Evolutionary conservation across 2,329 filamentous ascomycete genomes (phyloP).

Genomic region (Xylaria multiplex): DNA sequence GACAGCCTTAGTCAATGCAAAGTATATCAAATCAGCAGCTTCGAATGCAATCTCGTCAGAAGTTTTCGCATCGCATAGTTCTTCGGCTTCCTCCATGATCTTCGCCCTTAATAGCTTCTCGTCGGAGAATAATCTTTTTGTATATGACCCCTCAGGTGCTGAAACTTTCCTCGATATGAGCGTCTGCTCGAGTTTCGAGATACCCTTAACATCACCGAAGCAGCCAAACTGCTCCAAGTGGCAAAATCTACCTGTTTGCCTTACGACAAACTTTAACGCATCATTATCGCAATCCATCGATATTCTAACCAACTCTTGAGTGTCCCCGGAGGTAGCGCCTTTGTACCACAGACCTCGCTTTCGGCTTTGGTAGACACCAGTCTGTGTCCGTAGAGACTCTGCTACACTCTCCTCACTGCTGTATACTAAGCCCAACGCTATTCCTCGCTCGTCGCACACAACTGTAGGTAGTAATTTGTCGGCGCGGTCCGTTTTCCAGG

Average conservation of each 20-base stretch:
- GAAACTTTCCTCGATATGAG: constrained; percentile 82
- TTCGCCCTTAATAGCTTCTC: constrained; percentile 90
- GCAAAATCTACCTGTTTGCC: constrained; percentile 92
- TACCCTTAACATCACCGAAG: constrained; percentile 84
- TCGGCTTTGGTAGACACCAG: constrained; percentile 93
- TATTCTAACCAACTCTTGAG: constrained; percentile 86
- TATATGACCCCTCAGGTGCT: constrained; percentile 91
- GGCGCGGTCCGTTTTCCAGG: constrained; percentile 81
- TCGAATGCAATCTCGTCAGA: constrained; percentile 91
- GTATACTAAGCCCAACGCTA: constrained; percentile 90
- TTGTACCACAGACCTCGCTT: constrained; percentile 98
- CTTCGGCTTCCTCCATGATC: constrained; percentile 98
- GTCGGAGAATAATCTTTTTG: constrained; percentile 90
- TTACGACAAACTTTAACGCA: constrained; percentile 88
- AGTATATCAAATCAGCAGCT: constrained; percentile 94
- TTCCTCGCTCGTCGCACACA: constrained; percentile 87
- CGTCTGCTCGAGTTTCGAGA: constrained; percentile 88
- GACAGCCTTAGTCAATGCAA: constrained; percentile 89
- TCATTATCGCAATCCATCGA: constrained; percentile 94
- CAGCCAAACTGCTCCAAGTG: constrained; percentile 92
- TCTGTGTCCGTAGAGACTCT: constrained; percentile 81
- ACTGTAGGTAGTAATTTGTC: constrained; percentile 90
- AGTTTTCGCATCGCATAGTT: constrained; percentile 86
- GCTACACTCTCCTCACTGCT: constrained; percentile 90
- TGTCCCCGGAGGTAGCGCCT: constrained; percentile 92